Evolutionary conservation across 352 stramenopile species (phyloP).

Genomic region (Phytophthora ohioensis): DNA sequence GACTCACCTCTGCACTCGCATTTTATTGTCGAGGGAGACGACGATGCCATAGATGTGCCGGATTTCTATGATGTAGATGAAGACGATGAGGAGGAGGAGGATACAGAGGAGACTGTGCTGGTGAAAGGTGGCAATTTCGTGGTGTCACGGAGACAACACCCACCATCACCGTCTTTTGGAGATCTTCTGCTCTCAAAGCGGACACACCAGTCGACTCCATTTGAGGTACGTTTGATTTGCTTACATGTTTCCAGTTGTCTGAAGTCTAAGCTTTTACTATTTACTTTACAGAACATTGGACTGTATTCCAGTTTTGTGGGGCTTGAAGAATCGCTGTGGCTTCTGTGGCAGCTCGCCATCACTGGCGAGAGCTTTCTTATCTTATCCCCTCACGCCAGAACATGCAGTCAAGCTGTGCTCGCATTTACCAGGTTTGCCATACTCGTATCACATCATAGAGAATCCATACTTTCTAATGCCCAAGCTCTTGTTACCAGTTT

Average conservation of each 20-base stretch:
- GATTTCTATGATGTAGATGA: slow-evolving; percentile 49
- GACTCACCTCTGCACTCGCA: slow-evolving; percentile 57
- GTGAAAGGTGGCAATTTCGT: slow-evolving; percentile 62
- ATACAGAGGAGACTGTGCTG: slow-evolving; percentile 35
- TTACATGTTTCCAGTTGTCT: background rate
- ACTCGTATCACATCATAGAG: background rate
- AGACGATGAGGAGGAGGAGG: slow-evolving; percentile 39
- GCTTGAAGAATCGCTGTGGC: slow-evolving; percentile 76
- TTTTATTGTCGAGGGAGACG: slow-evolving; percentile 66
- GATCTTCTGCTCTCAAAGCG: slow-evolving; percentile 76
- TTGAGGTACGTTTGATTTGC: slow-evolving; percentile 51
- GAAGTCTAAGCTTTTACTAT: background rate
- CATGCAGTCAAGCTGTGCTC: slow-evolving; percentile 84
- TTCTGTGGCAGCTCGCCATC: slow-evolving; percentile 88
- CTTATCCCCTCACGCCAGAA: slow-evolving; percentile 77
- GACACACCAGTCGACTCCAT: slow-evolving; percentile 54
- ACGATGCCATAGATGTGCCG: slow-evolving; percentile 40
- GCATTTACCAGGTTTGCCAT: slow-evolving; percentile 73
- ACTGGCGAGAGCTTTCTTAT: slow-evolving; percentile 86
- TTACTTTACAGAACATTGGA: slow-evolving; percentile 62
- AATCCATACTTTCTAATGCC: slow-evolving; percentile 7
- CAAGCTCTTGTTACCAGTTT: slow-evolving; percentile 49
- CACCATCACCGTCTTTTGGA: slow-evolving; percentile 70
- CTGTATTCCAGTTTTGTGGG: slow-evolving; percentile 89
- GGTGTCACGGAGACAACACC: slow-evolving; percentile 40